Evolutionary conservation across 495 filamentous ascomycete species (phyloP), one percentile per base, ranked within the genome.

Genomic region (Hypomontagnella submonticulosa): DNA sequence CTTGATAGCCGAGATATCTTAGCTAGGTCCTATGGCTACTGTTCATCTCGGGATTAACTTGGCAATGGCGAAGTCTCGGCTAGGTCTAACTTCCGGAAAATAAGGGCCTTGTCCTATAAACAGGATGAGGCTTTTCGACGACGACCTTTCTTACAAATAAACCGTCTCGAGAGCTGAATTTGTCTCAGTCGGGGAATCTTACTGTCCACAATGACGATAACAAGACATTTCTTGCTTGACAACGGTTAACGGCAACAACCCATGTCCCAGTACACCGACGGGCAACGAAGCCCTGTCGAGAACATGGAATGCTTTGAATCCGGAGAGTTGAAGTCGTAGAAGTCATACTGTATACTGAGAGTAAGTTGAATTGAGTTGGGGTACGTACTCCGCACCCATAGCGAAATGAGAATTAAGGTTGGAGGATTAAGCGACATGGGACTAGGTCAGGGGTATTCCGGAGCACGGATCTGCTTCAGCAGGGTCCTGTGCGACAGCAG

Each of bases 401-500:
- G 41, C 40, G 32, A 19, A 20, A 13, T 27, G 23, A 7, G 50
- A 64, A 59, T 64, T 64, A 69, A 69, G 49, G 54, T 69, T 69
- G 36, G 41, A 43, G 43, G 43, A 40, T 57, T 56, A 58, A 53
- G 43, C 60, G 60, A 60, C 60, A 38, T 43, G 44, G 57, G 41
- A 36, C 50, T 12, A 36, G 54, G 37, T 16, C 50, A 59, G 59
- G 59, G 57, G 57, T 15, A 57, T 33, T 43, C 61, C 66, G 71
- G 65, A 61, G 65, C 66, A 61, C 69, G 71, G 71, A 72, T 66
- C 42, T 73, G 73, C 73, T 68, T 75, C 69, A 73, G 61, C 44
- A 61, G 50, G 36, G 41, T 56, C 52, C 52, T 58, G 42, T 72
- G 66, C 50, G 63, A 75, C 73, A 57, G 54, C 64, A 53, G 63